These are phyloP conservation scores for Ottelia alismoides DNA, from an alignment of 106 monocot species.

Conservation along the genomic window DNA sequence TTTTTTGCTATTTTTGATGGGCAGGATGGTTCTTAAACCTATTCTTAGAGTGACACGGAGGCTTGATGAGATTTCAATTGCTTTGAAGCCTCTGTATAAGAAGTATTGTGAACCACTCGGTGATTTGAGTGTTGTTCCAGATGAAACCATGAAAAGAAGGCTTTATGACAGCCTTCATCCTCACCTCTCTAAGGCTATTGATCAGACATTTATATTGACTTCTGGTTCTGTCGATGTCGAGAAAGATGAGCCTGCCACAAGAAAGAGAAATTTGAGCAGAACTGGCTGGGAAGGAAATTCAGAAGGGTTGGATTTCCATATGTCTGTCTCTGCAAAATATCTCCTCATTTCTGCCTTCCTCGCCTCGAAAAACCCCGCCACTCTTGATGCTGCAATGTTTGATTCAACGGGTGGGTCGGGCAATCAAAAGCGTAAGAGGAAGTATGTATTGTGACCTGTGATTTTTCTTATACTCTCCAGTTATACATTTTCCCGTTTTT, in stretches of 20 bases:
- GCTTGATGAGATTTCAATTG: constrained; percentile 57
- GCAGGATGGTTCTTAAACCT: constrained; percentile 65
- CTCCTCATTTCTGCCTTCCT: constrained; percentile 91
- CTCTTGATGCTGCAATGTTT: constrained; percentile 84
- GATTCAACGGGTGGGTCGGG: constrained; percentile 61
- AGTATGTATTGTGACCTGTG: no score
- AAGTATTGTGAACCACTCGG: constrained; percentile 71
- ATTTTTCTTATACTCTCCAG: no score
- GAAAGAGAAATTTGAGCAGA: constrained; percentile 29
- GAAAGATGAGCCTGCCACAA: constrained; percentile 2
- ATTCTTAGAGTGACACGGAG: constrained; percentile 56
- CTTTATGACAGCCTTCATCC: constrained; percentile 55
- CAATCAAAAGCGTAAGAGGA: constrained; percentile 58
- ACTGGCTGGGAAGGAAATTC: constrained; percentile 12
- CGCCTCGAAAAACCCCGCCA: constrained; percentile 89
- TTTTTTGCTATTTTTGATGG: background rate
- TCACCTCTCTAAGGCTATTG: constrained; percentile 37
- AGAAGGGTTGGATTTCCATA: constrained; percentile 75
- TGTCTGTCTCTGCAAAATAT: constrained; percentile 83
- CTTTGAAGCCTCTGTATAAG: constrained; percentile 47
- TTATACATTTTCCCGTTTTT: no score
- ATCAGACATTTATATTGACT: constrained; percentile 44
- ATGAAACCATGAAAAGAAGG: constrained; percentile 71
- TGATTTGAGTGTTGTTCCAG: constrained; percentile 49
- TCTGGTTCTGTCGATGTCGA: constrained; percentile 14